Evolutionary conservation across 345 rosid genomes (phyloP).

Genomic region (Eucalyptus camaldulensis): DNA sequence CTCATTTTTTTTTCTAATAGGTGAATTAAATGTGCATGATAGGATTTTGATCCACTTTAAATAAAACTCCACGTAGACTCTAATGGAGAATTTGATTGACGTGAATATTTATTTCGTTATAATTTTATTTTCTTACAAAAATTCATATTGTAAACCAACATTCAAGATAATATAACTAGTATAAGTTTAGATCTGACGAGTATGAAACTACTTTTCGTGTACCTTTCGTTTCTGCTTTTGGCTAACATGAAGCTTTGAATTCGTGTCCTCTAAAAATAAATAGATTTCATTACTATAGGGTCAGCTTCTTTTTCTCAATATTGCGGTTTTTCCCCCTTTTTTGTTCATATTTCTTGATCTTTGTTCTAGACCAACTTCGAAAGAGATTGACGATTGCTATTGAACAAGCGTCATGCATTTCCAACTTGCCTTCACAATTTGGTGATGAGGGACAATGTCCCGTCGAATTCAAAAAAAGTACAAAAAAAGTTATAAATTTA

Average conservation of each 20-base stretch:
- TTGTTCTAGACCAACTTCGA: neutral
- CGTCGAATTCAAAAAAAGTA: neutral
- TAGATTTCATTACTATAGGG: neutral
- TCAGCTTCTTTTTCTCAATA: neutral
- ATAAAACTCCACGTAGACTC: neutral
- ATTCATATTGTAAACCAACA: neutral
- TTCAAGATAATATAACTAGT: neutral
- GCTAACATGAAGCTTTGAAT: neutral
- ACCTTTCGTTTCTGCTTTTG: neutral
- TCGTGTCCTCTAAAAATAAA: neutral
- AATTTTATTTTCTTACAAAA: neutral
- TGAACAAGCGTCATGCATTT: neutral
- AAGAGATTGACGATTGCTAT: neutral
- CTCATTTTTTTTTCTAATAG: neutral
- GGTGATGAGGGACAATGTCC: neutral
- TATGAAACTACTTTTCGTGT: neutral
- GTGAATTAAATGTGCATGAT: neutral
- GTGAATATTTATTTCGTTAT: neutral
- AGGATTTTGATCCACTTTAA: neutral
- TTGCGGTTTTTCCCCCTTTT: neutral
- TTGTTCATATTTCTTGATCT: neutral
- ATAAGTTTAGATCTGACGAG: neutral
- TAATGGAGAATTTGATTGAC: neutral
- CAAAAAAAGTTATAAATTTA: accelerated
- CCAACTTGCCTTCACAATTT: neutral